Evolutionary conservation across 495 filamentous ascomycete species (phyloP).

Genomic region (Annulohypoxylon nitens): DNA sequence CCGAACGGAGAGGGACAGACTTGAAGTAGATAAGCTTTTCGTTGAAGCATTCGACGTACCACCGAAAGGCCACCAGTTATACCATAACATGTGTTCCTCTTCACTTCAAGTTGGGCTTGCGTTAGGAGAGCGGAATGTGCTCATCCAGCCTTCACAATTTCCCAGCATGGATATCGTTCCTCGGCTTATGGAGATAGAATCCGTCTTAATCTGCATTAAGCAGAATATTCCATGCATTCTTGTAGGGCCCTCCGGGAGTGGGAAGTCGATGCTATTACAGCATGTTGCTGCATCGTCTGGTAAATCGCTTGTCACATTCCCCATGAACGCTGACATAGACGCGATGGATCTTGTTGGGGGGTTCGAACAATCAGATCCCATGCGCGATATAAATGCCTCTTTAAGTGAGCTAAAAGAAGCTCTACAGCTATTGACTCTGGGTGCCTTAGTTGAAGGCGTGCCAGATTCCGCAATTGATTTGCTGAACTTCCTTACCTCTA

Average conservation of each 20-base stretch:
- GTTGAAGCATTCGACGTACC: constrained; percentile 53
- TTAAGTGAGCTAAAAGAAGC: constrained; percentile 66
- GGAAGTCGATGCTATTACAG: constrained; percentile 83
- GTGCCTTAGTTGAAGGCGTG: constrained; percentile 58
- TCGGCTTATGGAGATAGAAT: constrained; percentile 78
- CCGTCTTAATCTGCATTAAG: constrained; percentile 86
- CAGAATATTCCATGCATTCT: constrained; percentile 90
- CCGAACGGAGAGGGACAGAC: constrained; percentile 75
- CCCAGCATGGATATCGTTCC: constrained; percentile 69
- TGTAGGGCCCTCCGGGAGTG: constrained; percentile 85
- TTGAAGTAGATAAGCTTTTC: constrained; percentile 73
- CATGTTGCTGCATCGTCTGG: constrained; percentile 84
- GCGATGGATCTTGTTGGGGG: constrained; percentile 97
- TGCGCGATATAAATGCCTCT: constrained; percentile 71
- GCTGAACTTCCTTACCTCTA: constrained; percentile 53
- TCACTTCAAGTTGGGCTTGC: constrained; percentile 82
- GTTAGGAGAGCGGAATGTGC: constrained; percentile 69
- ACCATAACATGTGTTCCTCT: constrained; percentile 65
- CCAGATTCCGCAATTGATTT: constrained; percentile 60
- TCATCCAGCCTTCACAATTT: constrained; percentile 67
- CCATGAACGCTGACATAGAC: constrained; percentile 92
- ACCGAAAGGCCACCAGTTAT: constrained; percentile 71
- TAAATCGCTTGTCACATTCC: constrained; percentile 78
- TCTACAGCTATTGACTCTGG: constrained; percentile 67
- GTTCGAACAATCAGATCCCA: constrained; percentile 91